phyloP scores from a whole-genome alignment of 352 stramenopile species.

The Pythium dissotocum region DNA sequence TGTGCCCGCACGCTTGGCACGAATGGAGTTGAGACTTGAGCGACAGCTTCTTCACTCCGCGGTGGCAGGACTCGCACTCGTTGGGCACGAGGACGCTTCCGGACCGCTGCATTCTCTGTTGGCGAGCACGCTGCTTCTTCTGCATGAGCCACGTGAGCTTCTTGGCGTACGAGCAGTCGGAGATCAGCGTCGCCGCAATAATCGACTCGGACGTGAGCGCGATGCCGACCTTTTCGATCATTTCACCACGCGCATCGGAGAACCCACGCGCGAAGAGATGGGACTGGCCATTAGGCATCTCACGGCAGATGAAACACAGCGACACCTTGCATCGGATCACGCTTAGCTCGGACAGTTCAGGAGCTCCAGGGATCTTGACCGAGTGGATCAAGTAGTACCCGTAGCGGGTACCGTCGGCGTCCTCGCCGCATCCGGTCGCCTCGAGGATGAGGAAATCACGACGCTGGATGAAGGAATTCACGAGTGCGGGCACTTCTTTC shows the following conservation, averaged over 20 bases:
- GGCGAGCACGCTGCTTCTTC: conserved; percentile 25
- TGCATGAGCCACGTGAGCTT: conserved; percentile 64
- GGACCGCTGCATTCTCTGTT: conserved; percentile 9
- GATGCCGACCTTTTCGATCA: conserved; percentile 44
- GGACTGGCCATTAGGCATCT: conserved; percentile 27
- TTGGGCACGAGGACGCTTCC: conserved; percentile 1
- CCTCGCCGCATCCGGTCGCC: conserved; percentile 34
- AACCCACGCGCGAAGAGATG: conserved; percentile 52
- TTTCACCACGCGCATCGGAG: conserved; percentile 45
- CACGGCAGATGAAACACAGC: conserved; percentile 52
- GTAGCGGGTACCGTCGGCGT: conserved; percentile 38
- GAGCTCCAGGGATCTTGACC: conserved; percentile 36
- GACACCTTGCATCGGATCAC: conserved; percentile 49
- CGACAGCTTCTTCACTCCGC: conserved; percentile 21
- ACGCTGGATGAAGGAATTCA: conserved; percentile 43
- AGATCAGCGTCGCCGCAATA: conserved; percentile 36
- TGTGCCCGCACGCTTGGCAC: conserved; percentile 49
- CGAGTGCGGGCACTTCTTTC: conserved; percentile 41
- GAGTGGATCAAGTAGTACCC: conserved; percentile 63
- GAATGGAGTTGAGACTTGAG: conserved; percentile 4
- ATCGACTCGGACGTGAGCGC: conserved; percentile 44
- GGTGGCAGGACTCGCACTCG: conserved; percentile 36
- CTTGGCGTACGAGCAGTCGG: conserved; percentile 59
- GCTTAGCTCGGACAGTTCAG: conserved; percentile 42
- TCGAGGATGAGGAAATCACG: conserved; percentile 61